Evolutionary conservation across 2,329 filamentous ascomycete species (phyloP), one percentile per base, ranked within the genome.

Genomic region (Cladobotryum protrusum): DNA sequence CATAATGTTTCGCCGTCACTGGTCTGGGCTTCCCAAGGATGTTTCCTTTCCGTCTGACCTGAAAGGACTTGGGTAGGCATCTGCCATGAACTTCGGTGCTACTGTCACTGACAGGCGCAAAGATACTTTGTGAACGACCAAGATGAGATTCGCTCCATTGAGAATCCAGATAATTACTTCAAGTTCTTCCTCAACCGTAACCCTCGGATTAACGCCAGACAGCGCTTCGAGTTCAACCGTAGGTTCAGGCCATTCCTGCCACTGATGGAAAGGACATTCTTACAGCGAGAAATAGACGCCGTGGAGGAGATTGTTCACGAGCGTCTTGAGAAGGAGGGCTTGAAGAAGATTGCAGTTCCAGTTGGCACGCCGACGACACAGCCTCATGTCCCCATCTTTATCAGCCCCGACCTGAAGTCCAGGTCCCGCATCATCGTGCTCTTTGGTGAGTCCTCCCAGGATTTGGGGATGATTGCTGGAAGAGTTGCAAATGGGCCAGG

Each of bases 61-160:
- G 24, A 71, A 81, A 52, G 72, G 79, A 47, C 81, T 97, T 3
- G 91, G 89, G 86, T 92, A 40, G 18, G 61, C 53, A 12, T 24
- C 11, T 20, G 37, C 15, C 12, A 4, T 2, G 4, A 13, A 12
- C 2, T 9, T 14, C 17, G 17, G 5, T n/a, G 9, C 18, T 2
- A 11, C 15, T n/a, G 3, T 1, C 35, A 52, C 29, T 7, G 13
- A 41, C 2, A 40, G 37, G 9, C 13, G 48, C 7, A 17, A 52
- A 91, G 89, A 40, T 95, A 90, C 68, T 91, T 88, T 63, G 68
- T 95, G 68, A 90, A 88, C 57, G 76, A 83, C 0, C 67, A 82
- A 0, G 88, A 92, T 57, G 82, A 92, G 60, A 79, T 96, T 54
- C 83, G 87, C 43, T 83, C 76, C 53, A 84, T 87, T 48, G 72